Base-by-base conservation (phyloP, 371 early-diverging fungal genomes). In the Mucor saturninus region DNA sequence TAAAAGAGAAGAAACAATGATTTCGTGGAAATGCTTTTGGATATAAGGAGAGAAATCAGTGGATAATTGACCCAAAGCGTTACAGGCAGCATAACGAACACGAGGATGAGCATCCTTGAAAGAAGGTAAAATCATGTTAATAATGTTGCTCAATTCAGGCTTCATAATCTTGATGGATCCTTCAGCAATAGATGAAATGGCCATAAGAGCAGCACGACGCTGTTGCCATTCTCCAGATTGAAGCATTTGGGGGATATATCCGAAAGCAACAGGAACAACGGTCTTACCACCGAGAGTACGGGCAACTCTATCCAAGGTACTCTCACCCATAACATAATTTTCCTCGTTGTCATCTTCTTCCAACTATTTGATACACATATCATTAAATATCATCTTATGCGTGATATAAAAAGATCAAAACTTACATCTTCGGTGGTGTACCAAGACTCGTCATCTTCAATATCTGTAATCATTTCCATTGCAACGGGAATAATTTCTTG, bases 11-110 rank as follows among this genome's bases (percentile, higher is more conserved):
- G 87, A 75, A 30, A 98, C 77, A n/a, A 97, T 83, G 29, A 76
- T 56, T 40, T 88, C 83, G 65, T 95, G 92, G 84, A 83, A 92
- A 59, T 88, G 83, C 72, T 87, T 86, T 77, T 98, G 96, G 54
- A 97, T 74, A 4, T 69, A 77, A 31, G 95, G 93, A 55, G 94
- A 89, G 74, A 98, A 98, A 78, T 99, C 98, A 5, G 95, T 95
- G 53, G 93, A 90, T 91, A 99, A 89, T 79, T 98, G 98, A 21
- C 99, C 99, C 46, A 98, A 76, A 52, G 95, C 90, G 74, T 97
- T 95, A 80, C 95, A 96, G 37, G 94, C 94, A 50, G 98, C 98
- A 77, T 96, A 93, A 48, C 97, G 91, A 39, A 99, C 98, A 60
- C 98, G 90, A 15, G 96, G 92, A 67, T 98, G 95, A n/a, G 93